Base-by-base conservation (phyloP, 1,139 yeast species). In the Suzukiozyma palmioleophila region DNA sequence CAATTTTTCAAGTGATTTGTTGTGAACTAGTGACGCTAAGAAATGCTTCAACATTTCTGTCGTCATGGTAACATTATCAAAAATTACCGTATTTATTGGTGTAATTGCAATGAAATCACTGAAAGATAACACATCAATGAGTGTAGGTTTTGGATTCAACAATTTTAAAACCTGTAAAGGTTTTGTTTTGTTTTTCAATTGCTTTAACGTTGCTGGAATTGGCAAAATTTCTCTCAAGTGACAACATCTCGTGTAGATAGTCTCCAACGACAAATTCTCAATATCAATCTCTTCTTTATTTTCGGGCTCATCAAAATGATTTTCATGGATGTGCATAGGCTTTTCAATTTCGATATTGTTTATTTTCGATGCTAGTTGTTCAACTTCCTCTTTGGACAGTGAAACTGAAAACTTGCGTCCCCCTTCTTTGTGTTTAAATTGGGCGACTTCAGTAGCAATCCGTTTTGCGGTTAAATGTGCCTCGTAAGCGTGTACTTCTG, bases 201-300 rank as follows among this genome's bases (percentile, higher is more conserved):
- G 97, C 52, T 83, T 84, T 51, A 88, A 59, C 0, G 95, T 88
- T 0, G 96, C 95, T 1, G 96, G 95, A 43, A 90, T 89, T 1
- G 97, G 97, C 47, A 90, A 63, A 39, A 90, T 90, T 54, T 90
- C 97, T 40, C 97, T 72, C 45, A 90, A 68, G 61, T 90, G 97
- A 54, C 97, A 90, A 57, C 97, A 89, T 48, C 97, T 69, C 0
- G 97, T 87, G 59, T 90, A 90, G 12, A 90, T 68, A 32, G 81
- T 77, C 51, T 86, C 95, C 42, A 87, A 63, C 0, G 86, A 69
- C 11, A 80, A 48, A 58, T 69, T 52, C 38, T 53, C 60, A 10
- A 47, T 34, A 8, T 44, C 27, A 8, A 43, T 44, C 26, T 51
- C 55, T 3, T 49, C 48, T 15, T 47, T 51, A 4, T 40, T 34